Base-by-base conservation (phyloP, 2,329 filamentous ascomycete species). In the Scytalidium lignicola region DNA sequence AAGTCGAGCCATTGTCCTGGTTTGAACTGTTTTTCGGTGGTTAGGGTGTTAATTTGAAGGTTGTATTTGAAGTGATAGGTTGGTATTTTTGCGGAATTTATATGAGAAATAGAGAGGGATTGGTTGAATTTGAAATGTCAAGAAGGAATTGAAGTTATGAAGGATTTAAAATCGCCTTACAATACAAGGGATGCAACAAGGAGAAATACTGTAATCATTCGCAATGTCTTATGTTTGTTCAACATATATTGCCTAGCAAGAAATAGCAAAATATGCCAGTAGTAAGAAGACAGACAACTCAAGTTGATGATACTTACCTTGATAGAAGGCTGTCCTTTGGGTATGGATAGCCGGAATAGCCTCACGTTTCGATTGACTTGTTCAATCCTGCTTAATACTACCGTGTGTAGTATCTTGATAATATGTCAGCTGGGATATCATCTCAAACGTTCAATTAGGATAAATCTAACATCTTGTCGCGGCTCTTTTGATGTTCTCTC, bases 1-100 rank as follows among this genome's bases (percentile, higher is more conserved):
- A 90, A 83, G 65, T 96, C 90, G 49, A 96, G 76, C 88, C 90
- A 96, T 73, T 95, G 90, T 47, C 90, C 90, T 4, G 90, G 82
- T 5, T 83, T 74, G 68, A 93, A 95, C 76, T 87, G 66, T 41
- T 6, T 17, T 26, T 46, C 28, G 15, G 44, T n/a, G 21, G 32
- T 26, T 37, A 17, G 32, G 17, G 26, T 12, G n/a, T 26, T 50
- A 12, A 49, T 51, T n/a, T 39, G 41, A 17, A 44, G 21, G 9
- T n/a, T n/a, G n/a, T n/a, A n/a, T n/a, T n/a, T n/a, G n/a, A n/a
- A n/a, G n/a, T n/a, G n/a, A n/a, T n/a, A n/a, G n/a, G n/a, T n/a
- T n/a, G n/a, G n/a, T n/a, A n/a, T n/a, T n/a, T n/a, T n/a, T n/a
- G n/a, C n/a, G n/a, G n/a, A n/a, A n/a, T n/a, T n/a, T n/a, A n/a